phyloP scores from a whole-genome alignment of 352 stramenopile genomes.

The Achlya hypogyna region DNA sequence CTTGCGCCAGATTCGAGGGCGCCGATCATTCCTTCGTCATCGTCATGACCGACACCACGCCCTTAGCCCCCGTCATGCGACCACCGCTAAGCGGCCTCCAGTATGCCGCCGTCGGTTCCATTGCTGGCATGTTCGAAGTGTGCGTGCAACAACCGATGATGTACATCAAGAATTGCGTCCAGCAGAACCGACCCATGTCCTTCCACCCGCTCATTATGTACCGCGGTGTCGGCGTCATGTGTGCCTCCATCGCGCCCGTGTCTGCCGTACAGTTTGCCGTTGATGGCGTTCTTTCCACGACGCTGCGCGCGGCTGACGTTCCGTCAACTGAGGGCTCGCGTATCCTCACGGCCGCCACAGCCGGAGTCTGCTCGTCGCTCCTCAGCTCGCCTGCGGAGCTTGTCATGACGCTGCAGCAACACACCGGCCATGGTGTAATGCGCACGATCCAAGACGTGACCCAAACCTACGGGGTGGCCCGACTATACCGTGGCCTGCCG shows the following conservation, averaged over 20 bases:
- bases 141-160: constrained; percentile 76
- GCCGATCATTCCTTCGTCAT: not conserved
- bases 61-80: constrained; percentile 25
- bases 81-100: constrained; percentile 60
- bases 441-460: constrained; percentile 51
- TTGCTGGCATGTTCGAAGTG: constrained; percentile 78
- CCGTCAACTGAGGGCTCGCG: constrained; percentile 20
- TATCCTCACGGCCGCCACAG: constrained; percentile 45
- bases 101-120: constrained; percentile 63
- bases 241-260: constrained; percentile 73
- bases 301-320: constrained; percentile 23
- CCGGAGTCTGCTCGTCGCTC: constrained; percentile 49
- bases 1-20: not conserved
- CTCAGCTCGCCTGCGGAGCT: constrained; percentile 68
- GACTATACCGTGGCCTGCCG: constrained; percentile 54
- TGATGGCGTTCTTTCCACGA: constrained; percentile 39
- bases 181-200: constrained; percentile 61
- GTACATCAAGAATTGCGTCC: constrained; percentile 75
- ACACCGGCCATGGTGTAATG: constrained; percentile 59
- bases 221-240: constrained; percentile 65
- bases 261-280: constrained; percentile 72
- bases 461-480: constrained; percentile 31
- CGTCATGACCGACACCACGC: not conserved
- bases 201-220: constrained; percentile 58
- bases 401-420: constrained; percentile 83